Conservation (phyloP, 768 basidiomycete species). For the Lactarius quietus region DNA sequence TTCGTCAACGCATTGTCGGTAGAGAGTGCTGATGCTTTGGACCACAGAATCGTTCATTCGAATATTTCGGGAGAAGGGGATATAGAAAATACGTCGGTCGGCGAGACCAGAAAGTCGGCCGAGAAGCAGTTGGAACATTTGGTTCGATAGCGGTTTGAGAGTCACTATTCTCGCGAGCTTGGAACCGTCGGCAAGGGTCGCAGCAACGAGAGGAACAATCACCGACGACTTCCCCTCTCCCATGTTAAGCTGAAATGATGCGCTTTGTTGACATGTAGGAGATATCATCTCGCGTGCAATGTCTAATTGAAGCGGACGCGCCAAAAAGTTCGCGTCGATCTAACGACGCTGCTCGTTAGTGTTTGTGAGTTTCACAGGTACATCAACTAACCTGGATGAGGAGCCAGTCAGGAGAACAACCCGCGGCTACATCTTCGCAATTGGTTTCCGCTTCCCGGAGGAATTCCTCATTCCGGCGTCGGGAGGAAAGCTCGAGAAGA, state of each 20-base stretch:
- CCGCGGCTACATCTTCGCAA: background rate
- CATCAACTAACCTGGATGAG: slow-evolving; percentile 11
- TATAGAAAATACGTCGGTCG: slow-evolving; percentile 44
- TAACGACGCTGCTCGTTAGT: slow-evolving; percentile 18
- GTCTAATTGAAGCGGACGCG: slow-evolving; percentile 41
- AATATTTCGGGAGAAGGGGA: slow-evolving; percentile 48
- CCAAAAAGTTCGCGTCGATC: slow-evolving; percentile 45
- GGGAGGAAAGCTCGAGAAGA: background rate
- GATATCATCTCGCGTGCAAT: slow-evolving; percentile 47
- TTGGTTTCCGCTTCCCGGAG: background rate
- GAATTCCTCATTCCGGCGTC: background rate
- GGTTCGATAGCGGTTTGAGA: slow-evolving; percentile 42
- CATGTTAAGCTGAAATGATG: slow-evolving; percentile 51
- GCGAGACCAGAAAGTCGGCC: slow-evolving; percentile 42
- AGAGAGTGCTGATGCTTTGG: slow-evolving; percentile 32
- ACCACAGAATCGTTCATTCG: slow-evolving; percentile 26
- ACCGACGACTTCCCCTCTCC: slow-evolving; percentile 54
- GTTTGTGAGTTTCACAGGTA: background rate
- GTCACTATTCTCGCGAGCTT: slow-evolving; percentile 47
- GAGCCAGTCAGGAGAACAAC: slow-evolving; percentile 13
- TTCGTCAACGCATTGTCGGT: slow-evolving; percentile 37
- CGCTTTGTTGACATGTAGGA: slow-evolving; percentile 37
- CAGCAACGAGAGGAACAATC: slow-evolving; percentile 45
- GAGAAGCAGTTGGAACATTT: slow-evolving; percentile 48
- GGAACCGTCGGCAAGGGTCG: slow-evolving; percentile 40